These are phyloP conservation scores for Aureobasidium musti DNA, from an alignment of 2,329 filamentous ascomycete genomes.

Conservation along the genomic window DNA sequence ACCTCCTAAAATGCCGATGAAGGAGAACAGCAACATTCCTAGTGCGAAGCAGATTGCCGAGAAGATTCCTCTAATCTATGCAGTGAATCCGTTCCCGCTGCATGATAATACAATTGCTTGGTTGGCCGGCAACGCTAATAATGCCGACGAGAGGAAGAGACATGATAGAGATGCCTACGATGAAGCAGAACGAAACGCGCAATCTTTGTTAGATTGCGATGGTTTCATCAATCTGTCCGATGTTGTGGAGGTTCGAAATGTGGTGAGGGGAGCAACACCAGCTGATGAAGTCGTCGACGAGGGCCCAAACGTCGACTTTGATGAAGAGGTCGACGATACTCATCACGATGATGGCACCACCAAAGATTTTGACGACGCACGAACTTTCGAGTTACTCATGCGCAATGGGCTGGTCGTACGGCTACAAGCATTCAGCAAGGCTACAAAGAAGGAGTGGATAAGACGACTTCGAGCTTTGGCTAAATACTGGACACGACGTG, in stretches of 20 bases:
- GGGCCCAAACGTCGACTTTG: constrained; percentile 59
- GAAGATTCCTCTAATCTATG: constrained; percentile 62
- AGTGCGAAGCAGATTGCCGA: constrained; percentile 57
- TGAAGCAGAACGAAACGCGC: constrained; percentile 59
- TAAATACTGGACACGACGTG: constrained; percentile 63
- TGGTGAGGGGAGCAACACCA: constrained; percentile 54
- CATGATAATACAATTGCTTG: constrained; percentile 57
- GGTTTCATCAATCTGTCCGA: constrained; percentile 64
- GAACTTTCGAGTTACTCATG: constrained; percentile 63
- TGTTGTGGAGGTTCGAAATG: constrained; percentile 59
- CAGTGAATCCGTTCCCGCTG: constrained; percentile 62
- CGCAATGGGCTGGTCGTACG: constrained; percentile 63
- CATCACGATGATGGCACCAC: constrained; percentile 56
- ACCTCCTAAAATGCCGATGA: constrained; percentile 55
- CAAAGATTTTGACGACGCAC: constrained; percentile 56
- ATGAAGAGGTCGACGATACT: constrained; percentile 50
- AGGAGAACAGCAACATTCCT: constrained; percentile 52
- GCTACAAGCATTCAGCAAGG: constrained; percentile 57
- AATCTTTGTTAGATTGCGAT: constrained; percentile 61
- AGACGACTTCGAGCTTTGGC: constrained; percentile 57
- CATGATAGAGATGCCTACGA: constrained; percentile 62
- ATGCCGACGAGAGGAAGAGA: constrained; percentile 49
- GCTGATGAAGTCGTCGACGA: constrained; percentile 55
- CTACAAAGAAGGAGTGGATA: constrained; percentile 64
- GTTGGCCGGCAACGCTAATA: constrained; percentile 51